phyloP scores from a whole-genome alignment of 2,329 filamentous ascomycete genomes.

The Cytospora mali region DNA sequence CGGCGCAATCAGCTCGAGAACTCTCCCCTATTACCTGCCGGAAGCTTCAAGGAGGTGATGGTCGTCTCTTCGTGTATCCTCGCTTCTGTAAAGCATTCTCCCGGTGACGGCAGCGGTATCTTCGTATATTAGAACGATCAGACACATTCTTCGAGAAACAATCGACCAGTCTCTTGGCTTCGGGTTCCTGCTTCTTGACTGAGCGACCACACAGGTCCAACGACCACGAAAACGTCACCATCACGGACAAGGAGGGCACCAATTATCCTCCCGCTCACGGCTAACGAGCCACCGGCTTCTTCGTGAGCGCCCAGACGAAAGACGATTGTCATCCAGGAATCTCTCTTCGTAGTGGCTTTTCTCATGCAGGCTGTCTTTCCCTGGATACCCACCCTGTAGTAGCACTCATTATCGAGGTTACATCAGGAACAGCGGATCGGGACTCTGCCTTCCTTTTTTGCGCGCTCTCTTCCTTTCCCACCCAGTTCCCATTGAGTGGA shows the following conservation, averaged over 20 bases:
- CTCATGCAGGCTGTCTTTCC: not conserved
- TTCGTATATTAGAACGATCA: not conserved
- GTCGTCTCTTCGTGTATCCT: slow-evolving; percentile 18
- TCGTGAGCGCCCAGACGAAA: slow-evolving; percentile 9
- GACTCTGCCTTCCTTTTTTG: slow-evolving; percentile 21
- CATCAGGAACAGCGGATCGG: slow-evolving; percentile 24
- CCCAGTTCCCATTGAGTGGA: slow-evolving; percentile 21
- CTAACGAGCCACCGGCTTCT: slow-evolving; percentile 17
- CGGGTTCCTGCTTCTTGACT: slow-evolving; percentile 17
- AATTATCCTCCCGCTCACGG: slow-evolving; percentile 1
- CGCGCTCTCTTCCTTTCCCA: slow-evolving; percentile 20
- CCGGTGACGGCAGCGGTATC: slow-evolving; percentile 1
- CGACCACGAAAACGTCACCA: not conserved
- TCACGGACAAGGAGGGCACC: not conserved
- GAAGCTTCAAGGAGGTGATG: slow-evolving; percentile 22
- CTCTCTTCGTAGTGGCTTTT: not conserved
- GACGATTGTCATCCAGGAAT: slow-evolving; percentile 1
- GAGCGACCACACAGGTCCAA: not conserved
- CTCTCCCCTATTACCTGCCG: slow-evolving; percentile 25
- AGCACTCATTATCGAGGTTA: slow-evolving; percentile 19
- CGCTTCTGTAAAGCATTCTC: slow-evolving; percentile 23
- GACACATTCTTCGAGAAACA: slow-evolving; percentile 24
- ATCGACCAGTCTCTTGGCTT: slow-evolving; percentile 11
- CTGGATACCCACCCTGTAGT: slow-evolving; percentile 7
- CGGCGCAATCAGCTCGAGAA: slow-evolving; percentile 19